phyloP scores from a whole-genome alignment of 352 stramenopile genomes.

The Globisporangium solare region DNA sequence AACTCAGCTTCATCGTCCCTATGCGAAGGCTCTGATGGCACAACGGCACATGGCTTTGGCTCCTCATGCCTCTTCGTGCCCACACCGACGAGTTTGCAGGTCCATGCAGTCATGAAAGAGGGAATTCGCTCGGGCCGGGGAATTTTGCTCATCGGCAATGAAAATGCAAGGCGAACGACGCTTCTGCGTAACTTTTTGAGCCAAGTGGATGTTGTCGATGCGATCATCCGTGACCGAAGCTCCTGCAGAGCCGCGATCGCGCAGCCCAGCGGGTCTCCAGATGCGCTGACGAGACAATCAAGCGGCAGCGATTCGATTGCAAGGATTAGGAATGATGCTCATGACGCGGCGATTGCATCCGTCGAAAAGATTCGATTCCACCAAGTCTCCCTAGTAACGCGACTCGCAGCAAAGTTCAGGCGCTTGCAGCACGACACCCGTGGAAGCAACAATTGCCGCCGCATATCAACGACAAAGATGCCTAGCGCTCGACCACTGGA shows the following conservation, averaged over 20 bases:
- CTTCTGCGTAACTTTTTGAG: constrained; percentile 35
- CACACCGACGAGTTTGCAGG: constrained; percentile 31
- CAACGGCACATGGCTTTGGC: too few relatives aligned
- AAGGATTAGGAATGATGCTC: background rate
- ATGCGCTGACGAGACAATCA: background rate
- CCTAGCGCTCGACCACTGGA: background rate
- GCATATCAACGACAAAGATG: too few relatives aligned
- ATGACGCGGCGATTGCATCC: constrained; percentile 23
- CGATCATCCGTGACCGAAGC: background rate
- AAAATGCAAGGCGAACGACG: constrained; percentile 26
- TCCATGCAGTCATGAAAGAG: constrained; percentile 38
- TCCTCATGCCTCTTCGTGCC: constrained; percentile 31
- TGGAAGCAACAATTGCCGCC: too few relatives aligned
- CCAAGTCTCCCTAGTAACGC: constrained; percentile 36
- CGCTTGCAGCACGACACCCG: background rate
- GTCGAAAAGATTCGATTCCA: constrained; percentile 44
- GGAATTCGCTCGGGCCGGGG: constrained; percentile 29
- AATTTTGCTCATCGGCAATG: constrained; percentile 29
- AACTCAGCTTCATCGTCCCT: too few relatives aligned
- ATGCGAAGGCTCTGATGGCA: too few relatives aligned
- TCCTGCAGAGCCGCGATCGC: too few relatives aligned
- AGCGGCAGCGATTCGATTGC: background rate
- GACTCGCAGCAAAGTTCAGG: constrained; percentile 25
- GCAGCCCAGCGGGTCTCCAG: background rate
- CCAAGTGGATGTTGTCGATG: constrained; percentile 16